Evolutionary conservation across 1,284 basidiomycete genomes (phyloP).

Genomic region (Boletellus deceptivus): DNA sequence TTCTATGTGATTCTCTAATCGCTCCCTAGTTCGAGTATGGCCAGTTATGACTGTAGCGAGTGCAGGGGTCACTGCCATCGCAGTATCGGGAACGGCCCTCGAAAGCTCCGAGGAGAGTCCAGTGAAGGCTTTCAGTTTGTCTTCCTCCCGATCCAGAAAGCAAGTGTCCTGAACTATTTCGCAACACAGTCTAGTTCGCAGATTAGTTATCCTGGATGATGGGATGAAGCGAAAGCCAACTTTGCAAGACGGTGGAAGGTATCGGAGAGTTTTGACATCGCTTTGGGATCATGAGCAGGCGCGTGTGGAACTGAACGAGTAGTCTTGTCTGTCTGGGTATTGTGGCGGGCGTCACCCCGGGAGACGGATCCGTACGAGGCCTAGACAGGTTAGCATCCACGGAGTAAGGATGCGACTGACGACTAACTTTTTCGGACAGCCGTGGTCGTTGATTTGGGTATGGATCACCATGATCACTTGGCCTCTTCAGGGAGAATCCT

Average conservation of each 20-base stretch:
- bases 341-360: constrained; percentile 3
- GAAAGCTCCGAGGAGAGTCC: constrained; percentile 47
- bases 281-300: constrained; percentile 6
- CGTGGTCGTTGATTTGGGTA: constrained; percentile 32
- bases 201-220: constrained; percentile 10
- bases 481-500: constrained; percentile 28
- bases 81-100: constrained; percentile 40
- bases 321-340: constrained; percentile 9
- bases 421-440: constrained; percentile 30
- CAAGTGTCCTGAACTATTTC: constrained; percentile 43
- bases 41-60: constrained; percentile 43
- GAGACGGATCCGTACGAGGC: constrained; percentile 9
- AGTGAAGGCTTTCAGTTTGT: constrained; percentile 42
- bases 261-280: constrained; percentile 17
- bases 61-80: constrained; percentile 41
- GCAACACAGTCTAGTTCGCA: constrained; percentile 41
- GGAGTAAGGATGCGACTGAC: neutral
- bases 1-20: constrained; percentile 37
- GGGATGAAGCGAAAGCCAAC: constrained; percentile 30
- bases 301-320: neutral
- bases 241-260: constrained; percentile 40
- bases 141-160: constrained; percentile 41
- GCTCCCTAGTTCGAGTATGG: constrained; percentile 43
- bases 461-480: constrained; percentile 23
- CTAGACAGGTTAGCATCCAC: constrained; percentile 19